Conservation (phyloP, 2,329 filamentous ascomycete species). For the Fusarium sp. region DNA sequence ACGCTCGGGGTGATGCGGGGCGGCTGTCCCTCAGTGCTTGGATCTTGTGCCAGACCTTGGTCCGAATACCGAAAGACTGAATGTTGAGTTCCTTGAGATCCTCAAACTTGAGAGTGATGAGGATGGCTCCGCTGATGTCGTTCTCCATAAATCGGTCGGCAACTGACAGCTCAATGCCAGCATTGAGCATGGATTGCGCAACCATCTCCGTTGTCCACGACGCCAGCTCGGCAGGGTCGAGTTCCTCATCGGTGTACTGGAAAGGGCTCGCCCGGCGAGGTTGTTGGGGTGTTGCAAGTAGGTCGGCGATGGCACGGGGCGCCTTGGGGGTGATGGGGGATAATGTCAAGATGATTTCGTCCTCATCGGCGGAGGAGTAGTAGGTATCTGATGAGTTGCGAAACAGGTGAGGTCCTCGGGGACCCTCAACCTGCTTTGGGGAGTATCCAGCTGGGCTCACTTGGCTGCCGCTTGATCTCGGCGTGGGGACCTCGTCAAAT, state of each 20-base stretch:
- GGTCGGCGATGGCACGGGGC: constrained; percentile 51
- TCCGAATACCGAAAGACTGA: constrained; percentile 83
- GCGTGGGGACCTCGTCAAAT: constrained; percentile 85
- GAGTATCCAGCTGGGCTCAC: constrained; percentile 71
- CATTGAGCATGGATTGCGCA: constrained; percentile 86
- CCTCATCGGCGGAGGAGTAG: constrained; percentile 49
- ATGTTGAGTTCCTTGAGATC: constrained; percentile 87
- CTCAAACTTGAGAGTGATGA: constrained; percentile 92
- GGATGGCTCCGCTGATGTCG: constrained; percentile 89
- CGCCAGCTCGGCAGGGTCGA: constrained; percentile 70
- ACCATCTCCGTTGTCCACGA: constrained; percentile 82
- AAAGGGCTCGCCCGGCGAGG: constrained; percentile 63
- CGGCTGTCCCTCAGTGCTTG: constrained; percentile 72
- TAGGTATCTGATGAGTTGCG: constrained; percentile 67
- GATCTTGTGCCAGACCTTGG: constrained; percentile 84
- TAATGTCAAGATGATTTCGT: constrained; percentile 71
- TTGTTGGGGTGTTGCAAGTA: constrained; percentile 39
- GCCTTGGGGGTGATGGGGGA: constrained; percentile 80
- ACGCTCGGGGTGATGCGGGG: constrained; percentile 62
- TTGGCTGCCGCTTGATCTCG: constrained; percentile 72
- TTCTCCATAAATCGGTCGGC: constrained; percentile 90
- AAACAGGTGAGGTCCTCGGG: constrained; percentile 88
- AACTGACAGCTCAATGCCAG: constrained; percentile 80
- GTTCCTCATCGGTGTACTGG: constrained; percentile 66
- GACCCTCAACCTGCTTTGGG: constrained; percentile 79